Conservation (phyloP, 2,329 filamentous ascomycete species). For the Pseudogymnoascus sp. region DNA sequence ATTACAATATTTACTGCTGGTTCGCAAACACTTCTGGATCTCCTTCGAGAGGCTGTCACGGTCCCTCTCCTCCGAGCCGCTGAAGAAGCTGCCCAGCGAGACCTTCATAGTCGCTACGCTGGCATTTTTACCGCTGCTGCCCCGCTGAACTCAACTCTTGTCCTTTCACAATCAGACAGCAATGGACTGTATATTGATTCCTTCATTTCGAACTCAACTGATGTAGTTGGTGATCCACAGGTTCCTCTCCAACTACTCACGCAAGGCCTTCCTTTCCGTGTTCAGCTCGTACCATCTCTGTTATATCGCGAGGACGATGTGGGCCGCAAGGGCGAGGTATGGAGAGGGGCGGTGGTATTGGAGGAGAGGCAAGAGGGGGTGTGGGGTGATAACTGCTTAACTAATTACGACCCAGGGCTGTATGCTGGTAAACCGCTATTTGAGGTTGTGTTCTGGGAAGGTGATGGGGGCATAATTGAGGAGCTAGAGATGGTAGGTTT, state of each 20-base stretch:
- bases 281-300: conserved; percentile 10
- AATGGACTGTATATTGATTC: conserved; percentile 4
- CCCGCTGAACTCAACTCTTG: conserved; percentile 3
- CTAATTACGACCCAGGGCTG: not conserved
- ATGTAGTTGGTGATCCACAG: not conserved
- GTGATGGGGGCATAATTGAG: not conserved
- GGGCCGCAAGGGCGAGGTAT: conserved; percentile 3
- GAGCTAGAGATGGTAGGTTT: conserved; percentile 2
- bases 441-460: conserved; percentile 3
- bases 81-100: not conserved
- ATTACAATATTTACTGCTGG: conserved; percentile 32
- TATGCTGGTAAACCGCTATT: conserved; percentile 2
- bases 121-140: not conserved
- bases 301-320: not conserved
- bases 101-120: not conserved
- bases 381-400: conserved; percentile 6
- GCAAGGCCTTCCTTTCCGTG: not conserved
- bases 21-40: not conserved
- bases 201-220: conserved; percentile 10
- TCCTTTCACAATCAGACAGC: not conserved
- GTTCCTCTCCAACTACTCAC: not conserved
- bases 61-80: not conserved
- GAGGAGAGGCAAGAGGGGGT: not conserved
- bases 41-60: not conserved
- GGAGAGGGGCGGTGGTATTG: conserved; percentile 1